Base-by-base conservation (phyloP, 345 rosid species). In the Hevea brasiliensis region DNA sequence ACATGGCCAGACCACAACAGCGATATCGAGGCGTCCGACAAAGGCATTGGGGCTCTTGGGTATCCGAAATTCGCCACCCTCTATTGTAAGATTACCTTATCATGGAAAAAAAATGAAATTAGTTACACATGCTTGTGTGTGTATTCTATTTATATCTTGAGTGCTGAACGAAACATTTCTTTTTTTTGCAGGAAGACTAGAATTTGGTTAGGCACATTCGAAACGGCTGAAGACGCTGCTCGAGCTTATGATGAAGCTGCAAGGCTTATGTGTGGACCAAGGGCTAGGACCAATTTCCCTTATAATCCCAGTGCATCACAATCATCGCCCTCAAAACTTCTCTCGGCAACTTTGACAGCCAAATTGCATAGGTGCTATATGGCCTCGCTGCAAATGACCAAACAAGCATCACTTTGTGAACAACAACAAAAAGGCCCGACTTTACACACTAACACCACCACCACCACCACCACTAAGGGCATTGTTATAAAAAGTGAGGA, bases 1-100 rank as follows among this genome's bases (percentile, higher is more conserved):
- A 15, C 74, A 85, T 95, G 99, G 98, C 97, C 65, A 84, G 99
- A 69, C 99, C 93, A 4, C 99, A 95, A 72, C 99, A 95, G 76
- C 86, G 99, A 24, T 95, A 89, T 68, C 87, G 98, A 23, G 99
- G 99, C 14, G 99, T 95, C 37, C 86, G 99, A 70, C 99, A 95
- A 50, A 87, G 99, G 83, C 99, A 95, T 75, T 95, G 98, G 99
- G 99, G 99, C 20, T 95, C 99, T 47, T 95, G 99, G 99, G 99
- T 95, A 9, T 95, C 99, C 35, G 99, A 95, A 79, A 95, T 95
- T 74, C 99, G 98, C 29, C 99, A 95, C 61, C 99, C 99, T 61
- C 72, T 95, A 69, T 66, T 95, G 99, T 95, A 85, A 80, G 89
- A 51, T 29, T 23, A n/a, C 61, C 55, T 21, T 20, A 50, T 37